Evolutionary conservation across 2,329 filamentous ascomycete species (phyloP).

Genomic region (Colletotrichum tanaceti): DNA sequence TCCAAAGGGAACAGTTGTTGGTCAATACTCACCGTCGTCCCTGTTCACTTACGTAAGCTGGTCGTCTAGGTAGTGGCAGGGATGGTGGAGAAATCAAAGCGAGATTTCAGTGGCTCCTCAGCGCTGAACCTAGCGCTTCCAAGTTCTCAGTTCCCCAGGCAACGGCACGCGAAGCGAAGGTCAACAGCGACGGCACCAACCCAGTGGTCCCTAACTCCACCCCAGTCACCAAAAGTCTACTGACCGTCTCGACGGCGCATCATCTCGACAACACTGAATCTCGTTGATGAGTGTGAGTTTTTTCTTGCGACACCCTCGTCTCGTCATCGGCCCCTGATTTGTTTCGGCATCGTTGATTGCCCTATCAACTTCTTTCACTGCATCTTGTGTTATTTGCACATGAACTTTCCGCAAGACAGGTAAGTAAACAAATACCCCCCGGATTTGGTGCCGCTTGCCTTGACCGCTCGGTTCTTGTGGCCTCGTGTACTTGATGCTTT

Average conservation of each 20-base stretch:
- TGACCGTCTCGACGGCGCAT: constrained; percentile 34
- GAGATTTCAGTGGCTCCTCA: constrained; percentile 17
- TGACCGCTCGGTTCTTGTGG: not conserved
- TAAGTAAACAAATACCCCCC: constrained; percentile 42
- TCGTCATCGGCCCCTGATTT: constrained; percentile 48
- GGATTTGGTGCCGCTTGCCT: constrained; percentile 3
- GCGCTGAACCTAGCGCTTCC: not conserved
- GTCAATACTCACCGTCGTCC: not conserved
- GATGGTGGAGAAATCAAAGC: constrained; percentile 14
- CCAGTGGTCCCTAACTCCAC: constrained; percentile 32
- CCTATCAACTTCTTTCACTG: not conserved
- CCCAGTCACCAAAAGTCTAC: constrained; percentile 37
- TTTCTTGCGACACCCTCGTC: constrained; percentile 30
- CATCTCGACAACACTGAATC: constrained; percentile 30
- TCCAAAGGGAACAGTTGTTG: constrained; percentile 7
- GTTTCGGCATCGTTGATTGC: constrained; percentile 38
- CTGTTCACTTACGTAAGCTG: constrained; percentile 20
- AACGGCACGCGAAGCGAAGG: constrained; percentile 38
- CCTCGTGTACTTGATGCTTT: not conserved
- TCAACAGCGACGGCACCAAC: constrained; percentile 38
- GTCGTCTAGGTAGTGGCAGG: not conserved
- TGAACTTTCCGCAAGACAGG: constrained; percentile 45
- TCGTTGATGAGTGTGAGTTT: constrained; percentile 14
- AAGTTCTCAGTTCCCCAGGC: constrained; percentile 31
- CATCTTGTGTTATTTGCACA: constrained; percentile 43